Base-by-base conservation (phyloP, 169 alveolate species). In the Eimeria sp. region DNA sequence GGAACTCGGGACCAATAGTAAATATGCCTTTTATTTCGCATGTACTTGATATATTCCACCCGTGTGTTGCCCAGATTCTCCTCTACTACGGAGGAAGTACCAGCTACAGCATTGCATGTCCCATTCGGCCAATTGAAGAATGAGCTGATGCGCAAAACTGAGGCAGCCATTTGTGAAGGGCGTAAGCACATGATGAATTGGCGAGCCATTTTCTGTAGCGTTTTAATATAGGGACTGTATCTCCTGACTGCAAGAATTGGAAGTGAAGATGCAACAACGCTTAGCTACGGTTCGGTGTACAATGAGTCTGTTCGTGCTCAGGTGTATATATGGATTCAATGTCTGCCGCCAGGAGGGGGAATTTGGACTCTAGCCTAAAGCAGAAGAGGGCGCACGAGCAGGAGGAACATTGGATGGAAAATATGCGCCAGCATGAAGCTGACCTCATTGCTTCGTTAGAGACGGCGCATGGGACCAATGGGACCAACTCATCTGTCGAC, bases 351-450 rank as follows among this genome's bases (percentile, higher is more conserved):
- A 51, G 49, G 43, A 0, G 47, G 88, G 88, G 25, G 65, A 49
- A 27, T 47, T 16, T 11, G 5, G 70, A 78, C 45, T 9, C 47
- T 27, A 49, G 47, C 58, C 11, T n/a, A 67, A 78, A 57, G 57
- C 91, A 83, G 58, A 83, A 51, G 27, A 54, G 25, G 88, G 11
- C 67, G 88, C 88, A 78, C 4, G 88, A 49, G 88, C 65, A 78
- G 47, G 87, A 76, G 87, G 25, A 78, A 27, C 88, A 45, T 5
- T 83, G 76, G 75, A 27, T 10, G 70, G 67, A 57, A 83, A 51
- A 58, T 27, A 27, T 58, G 75, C 91, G 18, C 10, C 91, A 83
- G 27, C 91, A 34, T 40, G 76, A 54, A 47, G 73, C 14, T 3
- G 91, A 51, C 20, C 43, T 58, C 34, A 6, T 40, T 83, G 91